Conservation (phyloP, 108 stramenopile genomes). For the Pseudonitzschia multistriata region DNA sequence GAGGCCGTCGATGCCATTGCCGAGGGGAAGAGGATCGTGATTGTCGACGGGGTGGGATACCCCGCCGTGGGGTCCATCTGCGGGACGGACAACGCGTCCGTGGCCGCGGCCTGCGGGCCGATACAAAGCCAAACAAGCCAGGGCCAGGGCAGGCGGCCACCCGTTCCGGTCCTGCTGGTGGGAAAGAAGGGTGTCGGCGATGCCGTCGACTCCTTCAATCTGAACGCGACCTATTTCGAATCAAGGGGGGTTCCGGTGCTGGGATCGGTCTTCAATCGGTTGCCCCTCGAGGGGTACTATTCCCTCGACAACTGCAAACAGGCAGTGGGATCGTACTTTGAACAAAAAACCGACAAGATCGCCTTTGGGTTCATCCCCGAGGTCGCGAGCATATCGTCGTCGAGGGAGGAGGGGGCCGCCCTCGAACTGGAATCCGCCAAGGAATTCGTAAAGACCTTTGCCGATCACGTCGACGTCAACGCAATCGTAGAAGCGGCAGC, state of each 20-base stretch:
- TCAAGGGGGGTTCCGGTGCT: constrained; percentile 67
- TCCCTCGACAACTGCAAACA: constrained; percentile 75
- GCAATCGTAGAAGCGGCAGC: constrained; percentile 16
- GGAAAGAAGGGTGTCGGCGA: constrained; percentile 88
- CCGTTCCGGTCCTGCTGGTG: constrained; percentile 52
- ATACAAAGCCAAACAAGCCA: constrained; percentile 30
- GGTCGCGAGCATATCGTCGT: constrained; percentile 35
- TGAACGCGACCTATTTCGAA: constrained; percentile 92
- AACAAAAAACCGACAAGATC: constrained; percentile 22
- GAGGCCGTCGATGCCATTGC: constrained; percentile 80
- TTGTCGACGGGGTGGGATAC: constrained; percentile 97
- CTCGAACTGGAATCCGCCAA: neutral
- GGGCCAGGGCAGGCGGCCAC: constrained; percentile 9
- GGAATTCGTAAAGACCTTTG: neutral
- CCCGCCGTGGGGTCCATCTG: constrained; percentile 96
- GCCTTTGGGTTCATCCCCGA: constrained; percentile 84
- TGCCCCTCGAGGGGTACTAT: constrained; percentile 80
- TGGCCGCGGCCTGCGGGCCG: constrained; percentile 38
- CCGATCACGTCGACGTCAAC: neutral
- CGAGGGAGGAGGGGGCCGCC: neutral
- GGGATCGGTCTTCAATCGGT: constrained; percentile 88
- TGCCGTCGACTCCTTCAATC: constrained; percentile 95
- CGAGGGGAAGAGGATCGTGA: constrained; percentile 64
- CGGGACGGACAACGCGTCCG: constrained; percentile 91
- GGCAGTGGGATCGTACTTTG: constrained; percentile 75